phyloP scores from a whole-genome alignment of 1,139 yeast genomes.

The Hemisphaericaspora subhashii region DNA sequence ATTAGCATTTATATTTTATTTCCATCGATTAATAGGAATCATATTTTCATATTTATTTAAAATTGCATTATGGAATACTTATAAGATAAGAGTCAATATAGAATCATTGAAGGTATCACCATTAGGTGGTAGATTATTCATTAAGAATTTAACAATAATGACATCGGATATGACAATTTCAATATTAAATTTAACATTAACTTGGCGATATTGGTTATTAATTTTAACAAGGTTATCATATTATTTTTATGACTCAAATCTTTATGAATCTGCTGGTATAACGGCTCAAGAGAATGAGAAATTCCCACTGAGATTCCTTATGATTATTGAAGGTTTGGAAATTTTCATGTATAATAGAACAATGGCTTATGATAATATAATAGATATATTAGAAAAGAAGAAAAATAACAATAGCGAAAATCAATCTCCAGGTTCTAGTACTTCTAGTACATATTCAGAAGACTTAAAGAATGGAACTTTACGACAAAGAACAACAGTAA shows the following conservation, averaged over 20 bases:
- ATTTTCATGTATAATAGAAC: constrained; percentile 78
- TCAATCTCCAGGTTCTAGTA: constrained; percentile 13
- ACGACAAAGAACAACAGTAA: constrained; percentile 11
- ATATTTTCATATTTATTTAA: constrained; percentile 51
- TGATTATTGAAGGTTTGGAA: constrained; percentile 76
- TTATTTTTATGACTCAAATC: constrained; percentile 25
- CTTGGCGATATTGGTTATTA: constrained; percentile 89
- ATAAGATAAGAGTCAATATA: constrained; percentile 56
- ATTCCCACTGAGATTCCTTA: constrained; percentile 59
- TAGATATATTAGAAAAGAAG: constrained; percentile 39
- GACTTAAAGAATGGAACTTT: constrained; percentile 10
- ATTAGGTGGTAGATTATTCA: constrained; percentile 78
- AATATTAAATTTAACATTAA: constrained; percentile 66
- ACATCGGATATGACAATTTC: constrained; percentile 72
- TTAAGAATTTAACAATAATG: constrained; percentile 70
- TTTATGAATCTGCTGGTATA: constrained; percentile 12
- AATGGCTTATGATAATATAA: constrained; percentile 68
- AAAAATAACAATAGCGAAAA: constrained; percentile 7
- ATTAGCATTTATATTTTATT: constrained; percentile 68
- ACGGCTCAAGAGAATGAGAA: constrained; percentile 35
- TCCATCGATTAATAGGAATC: constrained; percentile 73
- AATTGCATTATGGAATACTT: constrained; percentile 62
- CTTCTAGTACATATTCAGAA: constrained; percentile 11
- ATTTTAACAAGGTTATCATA: constrained; percentile 50
- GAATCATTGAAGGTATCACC: constrained; percentile 76